Percentiles rank a stretch among this genome's conserved stretches.
phyloP scores from a whole-genome alignment of 1,139 yeast species.

The Lodderomyces beijingensis region DNA sequence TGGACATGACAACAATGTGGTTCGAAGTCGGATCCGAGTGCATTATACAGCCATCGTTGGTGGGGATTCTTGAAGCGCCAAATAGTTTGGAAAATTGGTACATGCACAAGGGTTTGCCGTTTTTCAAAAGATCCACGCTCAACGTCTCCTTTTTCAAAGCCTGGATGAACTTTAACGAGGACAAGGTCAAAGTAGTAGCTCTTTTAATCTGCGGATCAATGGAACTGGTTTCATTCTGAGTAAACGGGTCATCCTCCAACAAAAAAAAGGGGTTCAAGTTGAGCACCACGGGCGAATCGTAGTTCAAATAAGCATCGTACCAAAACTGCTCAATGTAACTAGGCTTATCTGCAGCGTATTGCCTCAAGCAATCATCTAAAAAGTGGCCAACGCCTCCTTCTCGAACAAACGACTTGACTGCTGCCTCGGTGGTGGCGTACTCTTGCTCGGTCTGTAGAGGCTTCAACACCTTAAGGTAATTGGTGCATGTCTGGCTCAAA shows the following conservation, averaged over 20 bases:
- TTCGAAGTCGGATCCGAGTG: constrained; percentile 72
- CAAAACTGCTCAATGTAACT: constrained; percentile 90
- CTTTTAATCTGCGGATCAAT: constrained; percentile 67
- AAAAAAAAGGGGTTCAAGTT: constrained; percentile 85
- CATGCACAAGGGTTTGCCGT: constrained; percentile 75
- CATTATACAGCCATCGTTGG: constrained; percentile 74
- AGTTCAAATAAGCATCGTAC: constrained; percentile 83
- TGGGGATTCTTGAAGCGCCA: constrained; percentile 84
- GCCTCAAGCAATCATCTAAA: constrained; percentile 59
- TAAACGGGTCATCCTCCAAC: constrained; percentile 87
- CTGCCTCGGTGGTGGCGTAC: constrained; percentile 54
- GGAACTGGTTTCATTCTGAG: constrained; percentile 48
- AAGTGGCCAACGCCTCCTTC: constrained; percentile 52
- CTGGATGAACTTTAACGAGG: constrained; percentile 72
- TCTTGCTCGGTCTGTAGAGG: constrained; percentile 77
- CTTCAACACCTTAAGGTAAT: constrained; percentile 60
- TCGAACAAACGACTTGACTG: constrained; percentile 56
- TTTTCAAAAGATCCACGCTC: constrained; percentile 66
- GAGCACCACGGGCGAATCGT: constrained; percentile 84
- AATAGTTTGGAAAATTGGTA: constrained; percentile 82
- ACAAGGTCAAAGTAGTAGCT: constrained; percentile 76
- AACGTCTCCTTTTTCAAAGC: constrained; percentile 74
- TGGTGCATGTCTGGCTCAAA: constrained; percentile 56
- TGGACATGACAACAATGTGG: constrained; percentile 79
- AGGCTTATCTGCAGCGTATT: constrained; percentile 59